Evolutionary conservation across 495 filamentous ascomycete species (phyloP), one percentile per base, ranked within the genome.

Genomic region (Elaphomyces granulatus): DNA sequence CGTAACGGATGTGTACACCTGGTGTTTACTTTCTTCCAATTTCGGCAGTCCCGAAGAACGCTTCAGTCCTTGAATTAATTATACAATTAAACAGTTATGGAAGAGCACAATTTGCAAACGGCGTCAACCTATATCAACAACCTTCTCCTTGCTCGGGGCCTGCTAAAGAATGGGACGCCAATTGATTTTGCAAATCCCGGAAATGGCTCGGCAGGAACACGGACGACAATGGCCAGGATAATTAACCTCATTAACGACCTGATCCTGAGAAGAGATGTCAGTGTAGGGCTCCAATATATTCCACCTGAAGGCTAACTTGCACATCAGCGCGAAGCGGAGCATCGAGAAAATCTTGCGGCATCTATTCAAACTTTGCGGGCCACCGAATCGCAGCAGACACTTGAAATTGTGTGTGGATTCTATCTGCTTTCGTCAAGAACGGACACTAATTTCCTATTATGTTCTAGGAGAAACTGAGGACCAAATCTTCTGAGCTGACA

Each of bases 41-140:
- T 65, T 57, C 37, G 61, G 59, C 46, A 46, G 52, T 17, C 20
- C 35, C n/a, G n/a, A n/a, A n/a, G n/a, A n/a, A n/a, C n/a, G n/a
- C n/a, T n/a, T n/a, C n/a, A n/a, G n/a, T n/a, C n/a, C n/a, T n/a
- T n/a, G n/a, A n/a, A n/a, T n/a, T n/a, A n/a, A n/a, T n/a, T n/a
- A n/a, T n/a, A n/a, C n/a, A n/a, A n/a, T n/a, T n/a, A 12, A 28
- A 38, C 31, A 35, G 56, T 48, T 53, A 90, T 90, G 77, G 86
- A 92, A 53, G 58, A 73, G 40, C 74, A 80, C 41, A 88, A 82
- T 60, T 65, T 95, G 34, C 74, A 80, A 48, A 84, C 85, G 41
- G 90, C 90, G 18, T 94, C 88, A 40, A 75, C 77, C 34, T 96
- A 96, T 61, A 81, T 98, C 63, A 98, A 98, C 66, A 94, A 95